phyloP scores from a whole-genome alignment of 2,329 filamentous ascomycete genomes.

The Pestalotiopsis sp. region DNA sequence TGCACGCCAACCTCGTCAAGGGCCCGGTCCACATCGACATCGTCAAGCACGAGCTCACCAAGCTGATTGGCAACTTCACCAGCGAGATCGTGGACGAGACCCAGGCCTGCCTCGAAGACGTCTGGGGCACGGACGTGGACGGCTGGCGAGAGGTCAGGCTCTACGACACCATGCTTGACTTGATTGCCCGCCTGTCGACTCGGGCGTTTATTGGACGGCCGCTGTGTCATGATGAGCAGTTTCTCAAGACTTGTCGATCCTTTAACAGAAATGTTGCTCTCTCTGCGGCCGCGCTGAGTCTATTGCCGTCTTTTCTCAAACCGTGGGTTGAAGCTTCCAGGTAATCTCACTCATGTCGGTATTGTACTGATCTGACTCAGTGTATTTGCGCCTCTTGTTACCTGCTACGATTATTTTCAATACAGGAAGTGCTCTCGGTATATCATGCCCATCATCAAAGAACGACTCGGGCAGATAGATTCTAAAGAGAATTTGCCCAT shows the following conservation, averaged over 20 bases:
- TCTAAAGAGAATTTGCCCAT: constrained; percentile 22
- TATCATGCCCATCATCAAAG: constrained; percentile 33
- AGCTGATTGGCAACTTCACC: constrained; percentile 27
- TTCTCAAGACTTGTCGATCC: constrained; percentile 29
- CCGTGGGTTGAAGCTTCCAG: constrained; percentile 22
- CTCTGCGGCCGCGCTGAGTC: constrained; percentile 27
- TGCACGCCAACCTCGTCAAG: constrained; percentile 29
- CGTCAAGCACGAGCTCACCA: constrained; percentile 32
- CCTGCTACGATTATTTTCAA: constrained; percentile 30
- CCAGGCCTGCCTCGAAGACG: constrained; percentile 23
- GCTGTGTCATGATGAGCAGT: constrained; percentile 27
- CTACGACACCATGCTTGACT: constrained; percentile 31
- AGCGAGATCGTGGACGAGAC: constrained; percentile 33
- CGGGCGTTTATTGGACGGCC: constrained; percentile 31
- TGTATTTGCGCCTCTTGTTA: constrained; percentile 29
- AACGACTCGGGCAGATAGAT: constrained; percentile 25
- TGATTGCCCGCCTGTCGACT: constrained; percentile 30
- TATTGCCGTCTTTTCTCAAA: constrained; percentile 30
- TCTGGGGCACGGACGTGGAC: constrained; percentile 29
- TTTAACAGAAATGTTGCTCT: constrained; percentile 32
- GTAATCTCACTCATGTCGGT: neutral
- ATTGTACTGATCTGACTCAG: constrained; percentile 16
- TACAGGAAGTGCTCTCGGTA: constrained; percentile 29
- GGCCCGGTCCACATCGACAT: constrained; percentile 31
- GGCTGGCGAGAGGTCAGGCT: constrained; percentile 32